phyloP scores from a whole-genome alignment of 192 early-diverging fungal genomes.

The Coemansia sp. region DNA sequence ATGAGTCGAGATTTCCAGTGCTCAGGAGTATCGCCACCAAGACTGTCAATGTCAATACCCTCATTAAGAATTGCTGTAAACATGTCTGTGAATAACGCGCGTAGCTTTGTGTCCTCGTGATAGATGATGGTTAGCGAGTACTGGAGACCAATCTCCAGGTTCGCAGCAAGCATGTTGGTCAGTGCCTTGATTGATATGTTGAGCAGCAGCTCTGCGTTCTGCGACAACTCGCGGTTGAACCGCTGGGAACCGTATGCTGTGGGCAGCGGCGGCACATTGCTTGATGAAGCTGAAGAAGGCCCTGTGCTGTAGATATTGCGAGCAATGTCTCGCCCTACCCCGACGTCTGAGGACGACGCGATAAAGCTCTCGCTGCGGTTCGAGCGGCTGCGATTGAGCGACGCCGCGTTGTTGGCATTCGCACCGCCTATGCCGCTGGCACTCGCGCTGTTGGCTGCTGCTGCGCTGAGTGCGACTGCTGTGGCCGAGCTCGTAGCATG shows the following conservation, averaged over 20 bases:
- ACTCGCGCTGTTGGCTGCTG: conserved; percentile 2
- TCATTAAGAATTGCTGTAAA: conserved; percentile 87
- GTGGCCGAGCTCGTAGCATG: conserved; percentile 47
- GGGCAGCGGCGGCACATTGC: conserved; percentile 4
- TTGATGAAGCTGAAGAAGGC: neutral
- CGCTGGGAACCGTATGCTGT: conserved; percentile 17
- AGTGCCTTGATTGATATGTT: conserved; percentile 72
- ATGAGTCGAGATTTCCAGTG: conserved; percentile 80
- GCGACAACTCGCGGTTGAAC: conserved; percentile 51
- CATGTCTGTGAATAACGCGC: conserved; percentile 90
- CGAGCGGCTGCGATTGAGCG: conserved; percentile 14
- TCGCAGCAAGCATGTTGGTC: conserved; percentile 86
- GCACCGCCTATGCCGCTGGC: neutral
- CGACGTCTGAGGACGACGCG: conserved; percentile 39
- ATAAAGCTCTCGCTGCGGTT: conserved; percentile 55
- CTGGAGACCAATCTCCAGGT: conserved; percentile 89
- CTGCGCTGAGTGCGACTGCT: conserved; percentile 6
- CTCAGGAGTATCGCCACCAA: conserved; percentile 73
- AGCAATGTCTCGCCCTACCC: conserved; percentile 55
- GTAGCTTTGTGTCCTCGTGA: conserved; percentile 85
- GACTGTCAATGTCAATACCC: conserved; percentile 81
- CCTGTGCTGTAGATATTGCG: conserved; percentile 41
- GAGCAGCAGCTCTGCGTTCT: conserved; percentile 49
- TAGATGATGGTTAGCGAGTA: conserved; percentile 88
- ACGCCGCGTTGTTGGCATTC: neutral